phyloP scores from a whole-genome alignment of 176 grass and related monocot species.

The Oryza glaberrima region DNA sequence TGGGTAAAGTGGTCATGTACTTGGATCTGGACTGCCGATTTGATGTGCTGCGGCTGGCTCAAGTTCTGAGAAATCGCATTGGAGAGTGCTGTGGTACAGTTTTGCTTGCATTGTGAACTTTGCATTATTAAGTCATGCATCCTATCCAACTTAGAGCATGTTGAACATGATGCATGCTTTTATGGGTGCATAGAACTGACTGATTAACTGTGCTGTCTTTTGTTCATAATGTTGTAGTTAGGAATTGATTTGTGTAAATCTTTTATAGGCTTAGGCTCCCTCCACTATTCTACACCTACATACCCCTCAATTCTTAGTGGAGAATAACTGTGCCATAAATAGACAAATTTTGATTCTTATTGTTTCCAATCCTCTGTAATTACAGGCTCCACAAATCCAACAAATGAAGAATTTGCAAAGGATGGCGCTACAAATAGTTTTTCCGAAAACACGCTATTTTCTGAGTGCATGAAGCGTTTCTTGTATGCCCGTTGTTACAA shows the following conservation, averaged over 20 bases:
- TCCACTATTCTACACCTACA: neutral
- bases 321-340: slow-evolving; percentile 24
- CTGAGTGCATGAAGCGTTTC: slow-evolving; percentile 79
- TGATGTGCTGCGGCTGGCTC: slow-evolving; percentile 75
- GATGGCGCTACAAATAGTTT: slow-evolving; percentile 30
- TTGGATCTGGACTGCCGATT: slow-evolving; percentile 87
- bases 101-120: neutral
- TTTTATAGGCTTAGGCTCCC: neutral
- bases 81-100: slow-evolving; percentile 36
- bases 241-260: neutral
- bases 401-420: slow-evolving; percentile 45
- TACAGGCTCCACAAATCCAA: slow-evolving; percentile 53
- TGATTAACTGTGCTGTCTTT: neutral
- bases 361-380: slow-evolving; percentile 13
- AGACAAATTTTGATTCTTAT: neutral
- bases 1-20: slow-evolving; percentile 69
- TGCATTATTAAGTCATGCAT: slow-evolving; percentile 11
- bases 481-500: slow-evolving; percentile 77
- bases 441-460: slow-evolving; percentile 50
- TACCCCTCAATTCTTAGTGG: slow-evolving; percentile 22
- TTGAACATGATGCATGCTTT: neutral
- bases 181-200: neutral
- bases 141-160: slow-evolving; percentile 20
- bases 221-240: neutral
- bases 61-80: slow-evolving; percentile 70